A percentile compares a stretch with the other conserved stretches of the same genome.
Evolutionary conservation across 192 early-diverging fungal species (phyloP).

Genomic region (Entrophospora sp.): DNA sequence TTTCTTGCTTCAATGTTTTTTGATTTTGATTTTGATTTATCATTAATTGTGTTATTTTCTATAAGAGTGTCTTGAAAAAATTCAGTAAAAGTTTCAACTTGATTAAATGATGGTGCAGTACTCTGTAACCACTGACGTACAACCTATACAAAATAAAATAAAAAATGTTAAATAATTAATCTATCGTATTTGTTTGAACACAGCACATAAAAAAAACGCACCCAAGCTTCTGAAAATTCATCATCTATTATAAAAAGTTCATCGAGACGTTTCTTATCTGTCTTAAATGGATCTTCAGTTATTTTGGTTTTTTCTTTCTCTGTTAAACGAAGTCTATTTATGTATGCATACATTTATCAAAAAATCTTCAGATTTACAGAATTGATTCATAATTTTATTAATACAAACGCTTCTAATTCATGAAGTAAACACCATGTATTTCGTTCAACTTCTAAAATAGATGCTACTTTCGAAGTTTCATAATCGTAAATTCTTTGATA

Average conservation of each 20-base stretch:
- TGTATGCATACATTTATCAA: too few species aligned
- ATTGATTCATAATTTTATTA: not conserved
- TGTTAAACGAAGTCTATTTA: not conserved
- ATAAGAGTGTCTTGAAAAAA: not conserved
- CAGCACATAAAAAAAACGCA: not conserved
- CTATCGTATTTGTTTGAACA: not conserved
- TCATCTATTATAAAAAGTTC: not conserved
- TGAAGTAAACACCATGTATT: slow-evolving; percentile 6
- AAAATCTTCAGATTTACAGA: not conserved
- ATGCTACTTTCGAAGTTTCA: too few species aligned
- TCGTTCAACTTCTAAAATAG: slow-evolving; percentile 6
- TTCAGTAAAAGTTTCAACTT: slow-evolving; percentile 1
- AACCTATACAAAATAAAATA: not conserved
- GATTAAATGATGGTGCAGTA: not conserved
- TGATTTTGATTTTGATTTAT: not conserved
- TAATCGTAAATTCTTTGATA: too few species aligned
- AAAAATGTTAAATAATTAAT: not conserved
- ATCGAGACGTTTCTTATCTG: not conserved
- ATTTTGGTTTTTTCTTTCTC: not conserved
- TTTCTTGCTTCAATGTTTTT: not conserved
- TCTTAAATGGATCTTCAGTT: not conserved
- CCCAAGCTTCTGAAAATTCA: slow-evolving; percentile 8
- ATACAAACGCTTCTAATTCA: not conserved
- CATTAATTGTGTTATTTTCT: not conserved
- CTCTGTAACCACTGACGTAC: slow-evolving; percentile 10